A percentile compares a stretch with the other conserved stretches of the same genome.
These are phyloP conservation scores for Scutellospora calospora DNA, from an alignment of 371 early-diverging fungal species.

Conservation along the genomic window DNA sequence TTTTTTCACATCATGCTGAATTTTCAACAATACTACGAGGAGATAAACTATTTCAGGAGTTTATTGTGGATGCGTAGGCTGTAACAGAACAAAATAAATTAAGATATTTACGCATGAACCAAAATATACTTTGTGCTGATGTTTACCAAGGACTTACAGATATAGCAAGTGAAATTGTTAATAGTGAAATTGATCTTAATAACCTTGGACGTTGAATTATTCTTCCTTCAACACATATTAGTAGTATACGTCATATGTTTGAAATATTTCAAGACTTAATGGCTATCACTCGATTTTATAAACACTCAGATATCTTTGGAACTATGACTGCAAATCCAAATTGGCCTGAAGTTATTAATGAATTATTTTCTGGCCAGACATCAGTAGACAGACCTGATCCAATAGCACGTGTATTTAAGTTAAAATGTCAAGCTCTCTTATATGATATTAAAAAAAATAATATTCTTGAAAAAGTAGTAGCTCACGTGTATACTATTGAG, in stretches of 20 bases:
- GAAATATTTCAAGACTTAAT: slow-evolving; percentile 45
- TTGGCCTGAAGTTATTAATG: slow-evolving; percentile 47
- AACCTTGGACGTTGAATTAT: no score
- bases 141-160: neutral
- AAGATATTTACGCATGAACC: slow-evolving; percentile 24
- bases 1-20: no score
- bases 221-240: slow-evolving; percentile 37
- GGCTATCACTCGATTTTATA: neutral
- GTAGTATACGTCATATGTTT: slow-evolving; percentile 46
- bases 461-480: no score
- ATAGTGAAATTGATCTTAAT: neutral
- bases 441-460: no score
- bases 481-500: no score
- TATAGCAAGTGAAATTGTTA: neutral
- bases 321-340: slow-evolving; percentile 54
- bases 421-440: no score
- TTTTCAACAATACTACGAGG: no score
- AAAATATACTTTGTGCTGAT: neutral
- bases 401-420: no score
- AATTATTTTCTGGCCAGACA: no score
- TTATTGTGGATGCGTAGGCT: slow-evolving; percentile 39
- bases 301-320: slow-evolving; percentile 49
- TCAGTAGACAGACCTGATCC: no score
- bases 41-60: neutral
- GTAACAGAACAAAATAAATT: slow-evolving; percentile 20